Percentiles rank a stretch among this genome's conserved stretches.
Conservation (phyloP, 75 land plant genomes). For the Pinus albicaulis region DNA sequence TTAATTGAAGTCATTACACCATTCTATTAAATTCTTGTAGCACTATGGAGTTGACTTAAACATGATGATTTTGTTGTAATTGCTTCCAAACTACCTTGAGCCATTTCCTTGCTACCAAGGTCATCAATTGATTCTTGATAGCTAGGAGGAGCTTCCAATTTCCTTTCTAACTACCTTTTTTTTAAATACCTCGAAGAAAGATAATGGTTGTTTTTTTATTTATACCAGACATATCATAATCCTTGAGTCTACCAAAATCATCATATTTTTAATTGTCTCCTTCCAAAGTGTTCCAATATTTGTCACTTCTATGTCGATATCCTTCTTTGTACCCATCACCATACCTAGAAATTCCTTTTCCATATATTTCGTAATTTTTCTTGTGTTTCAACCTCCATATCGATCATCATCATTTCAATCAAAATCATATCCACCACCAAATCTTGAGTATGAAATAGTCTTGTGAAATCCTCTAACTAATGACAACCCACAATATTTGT, state of each 20-base stretch:
- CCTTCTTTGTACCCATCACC: too few species aligned
- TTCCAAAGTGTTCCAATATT: not conserved
- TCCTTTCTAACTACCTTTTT: not conserved
- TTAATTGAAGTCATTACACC: constrained; percentile 9
- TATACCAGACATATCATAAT: constrained; percentile 20
- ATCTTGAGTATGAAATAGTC: constrained; percentile 64
- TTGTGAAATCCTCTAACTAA: constrained; percentile 72
- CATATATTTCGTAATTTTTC: too few species aligned
- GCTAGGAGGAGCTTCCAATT: not conserved
- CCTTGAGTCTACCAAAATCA: constrained; percentile 24
- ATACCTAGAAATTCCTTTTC: too few species aligned
- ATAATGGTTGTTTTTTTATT: constrained; percentile 20
- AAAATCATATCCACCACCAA: constrained; percentile 43
- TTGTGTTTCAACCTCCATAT: constrained; percentile 37
- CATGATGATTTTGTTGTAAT: constrained; percentile 14
- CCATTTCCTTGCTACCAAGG: not conserved
- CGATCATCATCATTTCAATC: constrained; percentile 49
- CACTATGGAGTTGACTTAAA: not conserved
- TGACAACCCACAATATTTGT: constrained; percentile 88
- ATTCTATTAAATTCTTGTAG: too few species aligned
- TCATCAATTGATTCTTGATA: not conserved
- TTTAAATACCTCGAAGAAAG: constrained; percentile 21
- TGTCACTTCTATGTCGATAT: constrained; percentile 8
- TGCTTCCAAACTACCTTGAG: constrained; percentile 12
- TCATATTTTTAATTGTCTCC: constrained; percentile 10